Evolutionary conservation across 805 yeast genomes (phyloP), one percentile per base, ranked within the genome.

Genomic region (Zygoascus flipseniorum): DNA sequence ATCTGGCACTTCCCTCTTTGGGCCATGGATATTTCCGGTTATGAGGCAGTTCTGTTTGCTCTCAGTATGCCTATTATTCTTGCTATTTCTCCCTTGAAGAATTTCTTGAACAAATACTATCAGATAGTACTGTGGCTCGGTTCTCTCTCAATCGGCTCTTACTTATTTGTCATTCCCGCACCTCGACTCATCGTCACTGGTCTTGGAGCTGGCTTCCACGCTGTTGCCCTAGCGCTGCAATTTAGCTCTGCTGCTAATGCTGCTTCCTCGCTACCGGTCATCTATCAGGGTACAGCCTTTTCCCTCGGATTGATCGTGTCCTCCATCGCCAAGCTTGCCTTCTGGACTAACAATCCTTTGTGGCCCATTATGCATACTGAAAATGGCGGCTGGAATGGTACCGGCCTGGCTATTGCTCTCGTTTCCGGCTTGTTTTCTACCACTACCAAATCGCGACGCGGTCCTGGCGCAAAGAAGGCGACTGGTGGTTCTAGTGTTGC

Each of bases 1-100:
- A 82, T 93, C 50, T 93, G 99, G 99, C 88, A 87, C 72, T 93
- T 93, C 76, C 99, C 99, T 10, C 74, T 93, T 57, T 93, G 99
- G 99, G 80, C 86, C 65, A 89, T 93, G 97, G 98, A 97, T 6
- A 85, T 93, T 53, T 86, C 96, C 1, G 99, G 99, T 3, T 90
- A 86, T 66, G 99, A 93, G 70, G 85, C 85, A 0, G 77, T 82
- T 2, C 74, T 88, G 47, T 64, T 80, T 6, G 71, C 81, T 20
- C 31, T 55, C 19, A 52, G 81, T 10, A 76, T 86, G 2, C 89
- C 96, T 1, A 55, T 83, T 13, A 43, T 86, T 1, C 69, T 85
- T 28, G 69, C 69, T 4, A 58, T 83, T 14, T 75, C 80, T 14
- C 70, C 71, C n/a, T 32, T 76, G 2, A 71, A 76, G 53, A 58